Evolutionary conservation across 352 stramenopile species (phyloP), one percentile per base, ranked within the genome.

Genomic region (Phytophthora capsici): DNA sequence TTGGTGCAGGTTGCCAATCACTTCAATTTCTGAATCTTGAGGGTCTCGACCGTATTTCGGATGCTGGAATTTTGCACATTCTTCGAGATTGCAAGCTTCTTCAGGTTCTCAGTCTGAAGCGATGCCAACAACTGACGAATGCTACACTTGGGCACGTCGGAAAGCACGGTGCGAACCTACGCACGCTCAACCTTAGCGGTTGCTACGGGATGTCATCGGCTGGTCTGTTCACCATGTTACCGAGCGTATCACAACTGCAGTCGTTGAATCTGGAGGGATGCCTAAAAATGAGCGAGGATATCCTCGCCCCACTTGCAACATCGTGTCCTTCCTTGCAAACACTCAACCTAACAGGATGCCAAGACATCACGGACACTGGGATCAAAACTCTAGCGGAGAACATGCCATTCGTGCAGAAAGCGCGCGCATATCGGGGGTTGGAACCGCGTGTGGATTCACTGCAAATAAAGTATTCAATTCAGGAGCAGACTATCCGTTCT

Each of bases 21-120:
- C 71, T 94, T 14, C 80, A 92, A 65, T 94, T 94, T 49, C 32
- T 94, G 43, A 94, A 90, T 64, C 41, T 94, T 19, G 86, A 92
- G 65, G 80, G 84, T 0, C 62, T 94, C 6, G 75, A 88, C 19
- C 69, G 67, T 13, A 82, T 94, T 20, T 77, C 78, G 2, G 75
- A 83, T 46, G 64, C 28, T 40, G 86, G 83, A 0, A 69, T 92
- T 10, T 57, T 78, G 3, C 56, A 75, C 7, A 58, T 92, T 26
- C 64, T 84, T 3, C 65, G 77, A 44, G 77, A 78, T 1, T 94
- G 83, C 44, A 74, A 69, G 57, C 52, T 57, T 13, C 57, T 94
- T 12, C 82, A 80, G 1, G 77, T 94, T 14, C 55, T 92, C 20
- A 89, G 82, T 55, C 37, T 92, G 9, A 82, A 81, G 30, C 75